Evolutionary conservation across 495 filamentous ascomycete species (phyloP), one percentile per base, ranked within the genome.

Genomic region (Penicillium tannophilum): DNA sequence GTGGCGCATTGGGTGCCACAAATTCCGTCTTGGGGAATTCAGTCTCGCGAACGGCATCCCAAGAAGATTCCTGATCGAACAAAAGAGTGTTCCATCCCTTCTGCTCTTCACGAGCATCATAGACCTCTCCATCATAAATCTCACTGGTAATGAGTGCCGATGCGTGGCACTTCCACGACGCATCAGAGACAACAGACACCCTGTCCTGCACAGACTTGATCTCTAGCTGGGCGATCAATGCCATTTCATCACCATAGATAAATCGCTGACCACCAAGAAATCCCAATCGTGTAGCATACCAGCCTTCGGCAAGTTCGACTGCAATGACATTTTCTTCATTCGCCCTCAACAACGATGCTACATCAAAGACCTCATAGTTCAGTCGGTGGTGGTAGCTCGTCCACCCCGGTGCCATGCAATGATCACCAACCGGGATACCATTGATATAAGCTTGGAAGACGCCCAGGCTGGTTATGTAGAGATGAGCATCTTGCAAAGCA

Each of bases 51-150:
- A 48, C 58, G 33, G 52, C 3, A 12, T 20, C 11, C 68, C 68
- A 71, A 24, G 65, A 51, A 65, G 63, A 51, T 6, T 59, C 42
- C 12, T 42, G 5, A 30, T 11, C 17, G n/a, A 59, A 62, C 24
- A 46, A 28, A 6, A 43, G 56, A n/a, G 9, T 7, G 28, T 36
- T 63, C 75, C 75, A 70, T 26, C 43, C 60, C 12, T 31, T 23
- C 42, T 70, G 48, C 10, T 77, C 70, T 28, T 69, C 57, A 0
- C 67, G 63, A 1, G 66, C 72, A 67, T 84, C 75, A 52, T 81
- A 84, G 0, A 69, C 41, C 58, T 84, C 82, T 12, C 83, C 83
- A 60, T 85, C 73, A 51, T 86, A 85, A 19, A 86, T 69, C 51
- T 83, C 81, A 20, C 74, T 76, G 11, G 65, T 66, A 1, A 80